A percentile compares a stretch with the other conserved stretches of the same genome.
Evolutionary conservation across 2,329 filamentous ascomycete species (phyloP).

Genomic region (Akanthomyces dipterigenus): DNA sequence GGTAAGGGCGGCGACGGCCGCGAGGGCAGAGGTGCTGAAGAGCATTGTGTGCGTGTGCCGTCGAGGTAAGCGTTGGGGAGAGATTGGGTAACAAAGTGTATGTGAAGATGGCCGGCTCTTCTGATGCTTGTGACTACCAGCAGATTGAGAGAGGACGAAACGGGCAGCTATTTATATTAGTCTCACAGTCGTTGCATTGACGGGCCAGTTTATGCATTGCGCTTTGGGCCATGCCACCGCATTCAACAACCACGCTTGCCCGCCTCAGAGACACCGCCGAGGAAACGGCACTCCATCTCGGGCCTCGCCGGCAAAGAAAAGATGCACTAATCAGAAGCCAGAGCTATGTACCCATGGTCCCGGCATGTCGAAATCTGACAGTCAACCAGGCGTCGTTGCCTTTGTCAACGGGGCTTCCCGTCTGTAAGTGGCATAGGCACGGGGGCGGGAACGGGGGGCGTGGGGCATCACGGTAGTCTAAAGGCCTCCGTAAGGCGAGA

Average conservation of each 20-base stretch:
- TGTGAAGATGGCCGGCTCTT: constrained; percentile 1
- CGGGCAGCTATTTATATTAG: background rate
- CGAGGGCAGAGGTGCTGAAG: constrained; percentile 6
- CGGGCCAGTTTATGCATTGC: background rate
- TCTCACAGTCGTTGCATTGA: background rate
- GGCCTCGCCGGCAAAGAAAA: background rate
- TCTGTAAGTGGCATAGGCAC: background rate
- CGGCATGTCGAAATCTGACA: background rate
- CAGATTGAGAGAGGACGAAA: background rate
- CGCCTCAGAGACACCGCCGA: background rate
- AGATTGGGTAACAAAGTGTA: background rate
- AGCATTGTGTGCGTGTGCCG: background rate
- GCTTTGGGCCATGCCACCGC: background rate
- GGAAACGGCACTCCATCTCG: background rate
- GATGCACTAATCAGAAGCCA: constrained; percentile 6
- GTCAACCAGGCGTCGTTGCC: background rate
- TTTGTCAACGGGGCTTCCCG: background rate
- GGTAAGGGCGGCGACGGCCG: constrained; percentile 3
- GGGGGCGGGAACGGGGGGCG: background rate
- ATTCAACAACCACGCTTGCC: background rate
- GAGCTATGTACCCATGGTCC: background rate
- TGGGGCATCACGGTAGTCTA: background rate
- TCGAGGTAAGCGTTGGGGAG: background rate
- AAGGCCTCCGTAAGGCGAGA: background rate
- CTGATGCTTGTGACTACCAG: background rate